A percentile compares a stretch with the other conserved stretches of the same genome.
Conservation (phyloP, 345 rosid species). For the Dimocarpus longan region DNA sequence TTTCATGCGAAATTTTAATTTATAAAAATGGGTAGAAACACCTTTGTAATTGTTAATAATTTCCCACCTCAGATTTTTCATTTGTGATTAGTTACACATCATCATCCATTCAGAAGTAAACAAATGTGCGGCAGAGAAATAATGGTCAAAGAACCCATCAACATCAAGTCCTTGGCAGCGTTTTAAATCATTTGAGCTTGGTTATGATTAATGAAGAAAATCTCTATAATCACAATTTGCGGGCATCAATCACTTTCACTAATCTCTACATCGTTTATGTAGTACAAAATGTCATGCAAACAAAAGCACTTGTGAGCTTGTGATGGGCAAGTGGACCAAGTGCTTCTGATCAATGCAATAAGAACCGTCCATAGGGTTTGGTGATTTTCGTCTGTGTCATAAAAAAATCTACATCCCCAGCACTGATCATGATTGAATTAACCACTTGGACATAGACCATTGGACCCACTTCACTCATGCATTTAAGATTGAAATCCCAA, state of each 20-base stretch:
- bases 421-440: conserved; percentile 7
- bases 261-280: no score
- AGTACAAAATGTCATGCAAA: not conserved
- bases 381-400: conserved; percentile 6
- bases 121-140: conserved; percentile 24
- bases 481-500: not conserved
- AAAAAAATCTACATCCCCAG: not conserved
- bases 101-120: not conserved
- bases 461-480: not conserved
- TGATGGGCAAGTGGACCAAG: conserved; percentile 5
- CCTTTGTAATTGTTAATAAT: no score
- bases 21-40: no score
- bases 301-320: not conserved
- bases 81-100: not conserved
- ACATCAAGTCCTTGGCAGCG: not conserved
- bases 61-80: no score
- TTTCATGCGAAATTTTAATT: no score
- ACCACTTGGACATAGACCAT: conserved; percentile 9
- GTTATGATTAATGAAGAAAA: not conserved
- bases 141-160: not conserved
- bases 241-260: not conserved
- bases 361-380: conserved; percentile 35
- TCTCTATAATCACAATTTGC: not conserved
- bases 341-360: conserved; percentile 4
- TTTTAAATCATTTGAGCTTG: not conserved